These are phyloP conservation scores for Salix udensis DNA, from an alignment of 345 rosid species.

Conservation along the genomic window DNA sequence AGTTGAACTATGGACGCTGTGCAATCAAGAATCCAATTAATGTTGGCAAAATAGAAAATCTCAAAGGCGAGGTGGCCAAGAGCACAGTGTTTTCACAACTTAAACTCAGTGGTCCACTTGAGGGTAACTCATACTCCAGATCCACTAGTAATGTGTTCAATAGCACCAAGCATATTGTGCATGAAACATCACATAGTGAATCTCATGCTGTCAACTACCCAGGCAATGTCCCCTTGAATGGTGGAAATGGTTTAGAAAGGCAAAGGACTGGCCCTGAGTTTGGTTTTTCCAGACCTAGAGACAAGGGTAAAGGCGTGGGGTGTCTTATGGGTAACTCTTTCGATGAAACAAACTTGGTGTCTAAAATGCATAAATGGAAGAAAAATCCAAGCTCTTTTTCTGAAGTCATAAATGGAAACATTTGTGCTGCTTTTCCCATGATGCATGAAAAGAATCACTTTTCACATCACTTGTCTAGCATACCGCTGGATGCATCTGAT, in stretches of 20 bases:
- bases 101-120: constrained; percentile 8
- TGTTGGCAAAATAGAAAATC: constrained; percentile 17
- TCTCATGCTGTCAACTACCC: constrained; percentile 23
- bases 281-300: constrained; percentile 24
- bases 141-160: constrained; percentile 8
- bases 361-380: constrained; percentile 23
- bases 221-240: constrained; percentile 13
- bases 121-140: constrained; percentile 17
- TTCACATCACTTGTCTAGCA: constrained; percentile 14
- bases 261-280: constrained; percentile 20
- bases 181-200: constrained; percentile 18
- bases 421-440: constrained; percentile 17
- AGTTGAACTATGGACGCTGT: constrained; percentile 20
- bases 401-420: constrained; percentile 18
- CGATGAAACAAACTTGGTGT: constrained; percentile 15
- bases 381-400: constrained; percentile 10
- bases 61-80: constrained; percentile 11
- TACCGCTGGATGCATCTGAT: constrained; percentile 21
- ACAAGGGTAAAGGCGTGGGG: constrained; percentile 24
- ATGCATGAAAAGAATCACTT: constrained; percentile 11
- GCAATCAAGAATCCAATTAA: not conserved
- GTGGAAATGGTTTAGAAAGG: constrained; percentile 19
- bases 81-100: constrained; percentile 12
- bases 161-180: constrained; percentile 12
- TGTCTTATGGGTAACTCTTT: constrained; percentile 18